Percentiles rank a stretch among this genome's conserved stretches.
These are phyloP conservation scores for Aquilaria malaccensis DNA, from an alignment of 345 rosid genomes.

Conservation along the genomic window DNA sequence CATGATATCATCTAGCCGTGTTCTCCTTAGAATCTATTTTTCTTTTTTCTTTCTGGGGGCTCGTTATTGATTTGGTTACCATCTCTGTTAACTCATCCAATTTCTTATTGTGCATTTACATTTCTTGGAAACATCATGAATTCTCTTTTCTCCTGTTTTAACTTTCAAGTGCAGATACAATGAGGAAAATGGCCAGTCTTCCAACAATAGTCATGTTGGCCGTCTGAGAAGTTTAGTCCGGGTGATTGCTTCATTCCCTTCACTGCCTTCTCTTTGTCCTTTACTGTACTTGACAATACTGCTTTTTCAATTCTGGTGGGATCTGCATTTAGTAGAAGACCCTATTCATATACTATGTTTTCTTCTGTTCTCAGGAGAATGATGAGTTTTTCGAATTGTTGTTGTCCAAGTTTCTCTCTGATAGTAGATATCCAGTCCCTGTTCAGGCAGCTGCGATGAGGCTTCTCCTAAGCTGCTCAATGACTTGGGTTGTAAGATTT, in stretches of 20 bases:
- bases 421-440: constrained; percentile 53
- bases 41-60: no score
- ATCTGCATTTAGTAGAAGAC: not conserved
- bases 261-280: not conserved
- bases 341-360: not conserved
- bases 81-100: no score
- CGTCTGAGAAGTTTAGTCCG: constrained; percentile 67
- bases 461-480: constrained; percentile 71
- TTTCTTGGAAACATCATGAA: not conserved
- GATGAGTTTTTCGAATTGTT: constrained; percentile 96
- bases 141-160: not conserved
- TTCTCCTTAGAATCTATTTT: not conserved
- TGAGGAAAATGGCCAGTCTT: constrained; percentile 41
- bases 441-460: constrained; percentile 88
- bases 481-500: constrained; percentile 61
- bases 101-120: not conserved
- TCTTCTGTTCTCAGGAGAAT: constrained; percentile 55
- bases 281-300: not conserved
- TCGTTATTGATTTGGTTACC: no score
- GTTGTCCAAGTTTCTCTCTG: constrained; percentile 81
- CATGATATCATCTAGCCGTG: not conserved
- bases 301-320: no score
- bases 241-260: constrained; percentile 29
- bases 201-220: constrained; percentile 68
- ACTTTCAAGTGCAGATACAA: constrained; percentile 39